Evolutionary conservation across 495 filamentous ascomycete genomes (phyloP).

Genomic region (Hypoxylon trugodes): DNA sequence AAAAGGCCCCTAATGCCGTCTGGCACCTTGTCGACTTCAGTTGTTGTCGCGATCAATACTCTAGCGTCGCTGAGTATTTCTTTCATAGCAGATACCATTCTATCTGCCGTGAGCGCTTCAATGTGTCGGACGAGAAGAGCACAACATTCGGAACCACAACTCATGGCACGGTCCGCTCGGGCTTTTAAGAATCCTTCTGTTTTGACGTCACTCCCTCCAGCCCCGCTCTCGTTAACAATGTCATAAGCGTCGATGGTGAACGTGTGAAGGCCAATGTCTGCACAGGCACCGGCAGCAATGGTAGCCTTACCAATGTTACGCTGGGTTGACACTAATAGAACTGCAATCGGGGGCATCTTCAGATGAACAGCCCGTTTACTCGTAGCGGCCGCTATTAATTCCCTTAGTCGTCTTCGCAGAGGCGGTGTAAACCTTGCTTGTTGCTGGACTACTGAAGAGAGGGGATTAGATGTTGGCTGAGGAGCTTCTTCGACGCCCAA

Average conservation of each 20-base stretch:
- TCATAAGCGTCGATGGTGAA: slow-evolving; percentile 94
- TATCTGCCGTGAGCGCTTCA: slow-evolving; percentile 88
- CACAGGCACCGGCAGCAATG: slow-evolving; percentile 76
- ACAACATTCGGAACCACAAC: slow-evolving; percentile 83
- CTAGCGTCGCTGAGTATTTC: slow-evolving; percentile 76
- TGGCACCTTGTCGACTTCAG: slow-evolving; percentile 90
- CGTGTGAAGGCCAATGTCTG: slow-evolving; percentile 88
- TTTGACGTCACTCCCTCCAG: slow-evolving; percentile 88
- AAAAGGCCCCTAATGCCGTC: slow-evolving; percentile 90
- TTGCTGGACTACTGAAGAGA: slow-evolving; percentile 46
- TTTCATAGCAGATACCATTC: slow-evolving; percentile 83
- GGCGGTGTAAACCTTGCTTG: slow-evolving; percentile 64
- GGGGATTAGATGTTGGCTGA: slow-evolving; percentile 45
- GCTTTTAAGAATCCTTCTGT: slow-evolving; percentile 89
- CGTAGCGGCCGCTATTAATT: slow-evolving; percentile 87
- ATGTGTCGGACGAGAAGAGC: slow-evolving; percentile 86
- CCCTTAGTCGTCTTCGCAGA: slow-evolving; percentile 78
- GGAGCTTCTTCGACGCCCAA: slow-evolving; percentile 72
- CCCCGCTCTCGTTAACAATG: slow-evolving; percentile 86
- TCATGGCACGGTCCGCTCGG: slow-evolving; percentile 85
- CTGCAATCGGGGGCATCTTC: slow-evolving; percentile 84
- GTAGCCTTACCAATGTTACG: slow-evolving; percentile 89
- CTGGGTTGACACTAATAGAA: slow-evolving; percentile 88
- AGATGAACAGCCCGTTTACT: slow-evolving; percentile 87
- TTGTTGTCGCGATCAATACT: slow-evolving; percentile 91